Evolutionary conservation across 192 early-diverging fungal genomes (phyloP), one percentile per base, ranked within the genome.

Genomic region (Coemansia sp.): DNA sequence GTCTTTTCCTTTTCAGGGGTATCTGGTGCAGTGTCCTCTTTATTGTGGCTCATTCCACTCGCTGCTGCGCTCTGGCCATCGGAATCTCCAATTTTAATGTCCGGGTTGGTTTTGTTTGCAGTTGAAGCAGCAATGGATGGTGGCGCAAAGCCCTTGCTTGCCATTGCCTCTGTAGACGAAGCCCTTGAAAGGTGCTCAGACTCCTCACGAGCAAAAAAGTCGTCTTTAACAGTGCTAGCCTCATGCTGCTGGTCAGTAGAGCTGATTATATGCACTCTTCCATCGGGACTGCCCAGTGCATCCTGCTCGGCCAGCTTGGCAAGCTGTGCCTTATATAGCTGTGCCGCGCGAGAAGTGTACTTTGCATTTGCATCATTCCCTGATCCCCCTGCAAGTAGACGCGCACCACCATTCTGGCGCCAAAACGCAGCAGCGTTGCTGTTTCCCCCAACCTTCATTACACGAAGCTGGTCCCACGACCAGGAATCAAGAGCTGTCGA

Each of bases 401-500:
- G 64, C 7, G 83, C 71, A 8, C 85, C 74, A 17, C 86, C 86
- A 65, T 92, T 88, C 69, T 91, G 91, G 60, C 87, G 81, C 84
- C 97, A 94, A 65, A 90, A 96, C 67, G 95, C 94, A 4, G 84
- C 74, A 8, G 91, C 88, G 44, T 89, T 88, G 16, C 77, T 84
- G 74, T 99, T 99, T 6, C 97, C 97, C 50, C 95, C 92, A 5
- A 91, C 86, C 74, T 94, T 94, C 90, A 92, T 91, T 9, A 86
- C 81, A 46, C 95, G 88, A 43, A 99, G 84, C 83, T 99, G 97
- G 71, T 94, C 91, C 82, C 94, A 87, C 20, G 90, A 86, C 97
- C 96, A 99, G 40, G 89, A 88, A 66, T 99, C 97, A 42, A 99
- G 82, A 22, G 87, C 71, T 0, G 89, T 93, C 8, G 97, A 99